phyloP scores from a whole-genome alignment of 2,329 filamentous ascomycete genomes.

The Colletotrichum magnum region DNA sequence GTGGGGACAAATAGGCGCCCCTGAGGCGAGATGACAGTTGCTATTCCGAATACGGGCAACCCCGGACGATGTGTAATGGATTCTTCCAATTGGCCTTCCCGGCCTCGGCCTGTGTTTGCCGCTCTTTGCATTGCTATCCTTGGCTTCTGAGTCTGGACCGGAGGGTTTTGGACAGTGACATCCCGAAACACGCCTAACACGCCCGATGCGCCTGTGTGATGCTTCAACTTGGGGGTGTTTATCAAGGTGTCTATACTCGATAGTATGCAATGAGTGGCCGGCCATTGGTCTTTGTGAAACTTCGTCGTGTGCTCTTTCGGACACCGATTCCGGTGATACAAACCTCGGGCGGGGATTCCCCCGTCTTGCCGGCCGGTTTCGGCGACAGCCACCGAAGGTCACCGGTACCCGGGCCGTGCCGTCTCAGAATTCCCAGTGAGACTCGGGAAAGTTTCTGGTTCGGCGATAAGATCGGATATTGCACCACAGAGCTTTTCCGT shows the following conservation, averaged over 20 bases:
- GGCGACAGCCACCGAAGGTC: neutral
- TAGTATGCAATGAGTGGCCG: neutral
- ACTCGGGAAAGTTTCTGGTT: neutral
- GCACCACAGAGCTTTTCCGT: neutral
- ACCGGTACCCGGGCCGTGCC: slow-evolving; percentile 19
- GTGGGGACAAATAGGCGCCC: slow-evolving; percentile 3
- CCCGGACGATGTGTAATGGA: slow-evolving; percentile 26
- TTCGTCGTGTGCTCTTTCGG: neutral
- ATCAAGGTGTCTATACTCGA: neutral
- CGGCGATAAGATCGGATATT: slow-evolving; percentile 11
- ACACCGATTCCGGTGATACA: neutral
- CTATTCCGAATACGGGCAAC: slow-evolving; percentile 11
- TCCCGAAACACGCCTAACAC: slow-evolving; percentile 17
- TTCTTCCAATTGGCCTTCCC: slow-evolving; percentile 21
- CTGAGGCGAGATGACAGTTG: neutral
- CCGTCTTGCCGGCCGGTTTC: slow-evolving; percentile 16
- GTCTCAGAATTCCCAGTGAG: neutral
- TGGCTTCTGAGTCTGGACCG: neutral
- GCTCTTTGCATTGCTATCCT: neutral
- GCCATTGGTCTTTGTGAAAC: neutral
- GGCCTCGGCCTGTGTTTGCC: neutral
- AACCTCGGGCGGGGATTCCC: neutral
- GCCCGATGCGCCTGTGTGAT: neutral
- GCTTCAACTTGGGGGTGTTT: neutral
- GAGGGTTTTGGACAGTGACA: neutral